Conservation (phyloP, 345 rosid species). For the Gossypium raimondii region DNA sequence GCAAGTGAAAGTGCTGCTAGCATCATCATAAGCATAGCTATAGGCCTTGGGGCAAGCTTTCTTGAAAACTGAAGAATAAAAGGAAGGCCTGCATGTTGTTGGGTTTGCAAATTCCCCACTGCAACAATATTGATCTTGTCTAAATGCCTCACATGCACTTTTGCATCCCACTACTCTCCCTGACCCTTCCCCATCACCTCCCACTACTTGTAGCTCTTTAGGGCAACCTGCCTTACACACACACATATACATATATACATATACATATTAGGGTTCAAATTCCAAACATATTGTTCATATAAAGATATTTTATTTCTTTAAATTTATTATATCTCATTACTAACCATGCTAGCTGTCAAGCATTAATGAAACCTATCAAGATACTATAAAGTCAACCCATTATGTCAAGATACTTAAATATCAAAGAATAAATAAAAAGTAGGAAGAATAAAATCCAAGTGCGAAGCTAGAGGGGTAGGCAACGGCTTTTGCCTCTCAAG, state of each 20-base stretch:
- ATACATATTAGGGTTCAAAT: not conserved
- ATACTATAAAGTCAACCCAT: too few relatives aligned
- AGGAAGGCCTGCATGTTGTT: slow-evolving; percentile 63
- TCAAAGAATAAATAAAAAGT: too few relatives aligned
- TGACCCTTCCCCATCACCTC: slow-evolving; percentile 36
- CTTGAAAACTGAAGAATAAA: slow-evolving; percentile 71
- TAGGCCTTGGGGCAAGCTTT: slow-evolving; percentile 86
- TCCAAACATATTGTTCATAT: too few relatives aligned
- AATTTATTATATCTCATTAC: too few relatives aligned
- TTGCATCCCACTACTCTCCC: slow-evolving; percentile 61
- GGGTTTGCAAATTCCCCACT: slow-evolving; percentile 89
- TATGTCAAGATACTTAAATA: too few relatives aligned
- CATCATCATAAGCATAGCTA: slow-evolving; percentile 77
- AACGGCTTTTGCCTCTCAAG: too few relatives aligned
- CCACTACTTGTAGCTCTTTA: slow-evolving; percentile 83
- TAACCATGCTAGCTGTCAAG: too few relatives aligned
- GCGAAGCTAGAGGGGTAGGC: too few relatives aligned
- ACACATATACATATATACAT: accelerated
- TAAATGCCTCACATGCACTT: slow-evolving; percentile 88
- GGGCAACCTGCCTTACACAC: slow-evolving; percentile 52
- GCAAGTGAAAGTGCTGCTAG: slow-evolving; percentile 86
- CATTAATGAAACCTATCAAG: too few relatives aligned
- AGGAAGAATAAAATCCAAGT: too few relatives aligned
- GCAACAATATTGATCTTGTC: slow-evolving; percentile 83
- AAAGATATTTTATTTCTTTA: too few relatives aligned